Percentiles rank a stretch among this genome's conserved stretches.
phyloP scores from a whole-genome alignment of 2,329 filamentous ascomycete genomes.

The Chalaropsis ovoidea region DNA sequence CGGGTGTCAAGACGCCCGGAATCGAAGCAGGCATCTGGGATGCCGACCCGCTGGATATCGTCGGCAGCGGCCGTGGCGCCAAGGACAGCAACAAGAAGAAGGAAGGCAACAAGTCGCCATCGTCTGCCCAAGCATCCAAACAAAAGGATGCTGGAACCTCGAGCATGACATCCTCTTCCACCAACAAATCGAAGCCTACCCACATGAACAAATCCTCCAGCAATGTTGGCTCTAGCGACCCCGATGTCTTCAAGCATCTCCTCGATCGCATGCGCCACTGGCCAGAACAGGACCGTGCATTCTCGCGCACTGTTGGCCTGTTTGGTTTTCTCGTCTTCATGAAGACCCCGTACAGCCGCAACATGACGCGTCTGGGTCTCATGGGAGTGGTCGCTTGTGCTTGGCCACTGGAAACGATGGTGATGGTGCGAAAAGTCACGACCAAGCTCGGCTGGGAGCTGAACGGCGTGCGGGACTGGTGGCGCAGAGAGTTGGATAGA shows the following conservation, averaged over 20 bases:
- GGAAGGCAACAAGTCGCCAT: neutral
- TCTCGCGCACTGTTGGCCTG: slow-evolving; percentile 23
- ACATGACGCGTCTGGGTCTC: slow-evolving; percentile 18
- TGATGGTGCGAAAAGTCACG: slow-evolving; percentile 18
- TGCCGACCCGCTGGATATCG: slow-evolving; percentile 19
- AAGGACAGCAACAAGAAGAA: neutral
- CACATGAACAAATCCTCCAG: neutral
- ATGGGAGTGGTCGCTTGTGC: slow-evolving; percentile 16
- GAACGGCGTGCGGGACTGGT: slow-evolving; percentile 17
- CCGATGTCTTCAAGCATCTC: slow-evolving; percentile 14
- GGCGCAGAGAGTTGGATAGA: slow-evolving; percentile 19
- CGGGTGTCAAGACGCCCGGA: neutral
- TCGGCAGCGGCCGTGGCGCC: slow-evolving; percentile 7
- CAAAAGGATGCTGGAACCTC: neutral
- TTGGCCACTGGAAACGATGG: slow-evolving; percentile 22
- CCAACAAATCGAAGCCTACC: neutral
- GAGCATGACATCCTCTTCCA: neutral
- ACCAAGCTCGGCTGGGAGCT: slow-evolving; percentile 24
- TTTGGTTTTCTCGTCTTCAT: slow-evolving; percentile 22
- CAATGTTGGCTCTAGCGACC: neutral
- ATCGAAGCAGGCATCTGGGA: slow-evolving; percentile 23
- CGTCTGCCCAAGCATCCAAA: neutral
- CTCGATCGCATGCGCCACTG: slow-evolving; percentile 16
- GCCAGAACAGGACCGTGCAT: slow-evolving; percentile 22
- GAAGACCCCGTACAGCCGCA: slow-evolving; percentile 19